Evolutionary conservation across 768 basidiomycete genomes (phyloP).

Genomic region (Calocera viscosa): DNA sequence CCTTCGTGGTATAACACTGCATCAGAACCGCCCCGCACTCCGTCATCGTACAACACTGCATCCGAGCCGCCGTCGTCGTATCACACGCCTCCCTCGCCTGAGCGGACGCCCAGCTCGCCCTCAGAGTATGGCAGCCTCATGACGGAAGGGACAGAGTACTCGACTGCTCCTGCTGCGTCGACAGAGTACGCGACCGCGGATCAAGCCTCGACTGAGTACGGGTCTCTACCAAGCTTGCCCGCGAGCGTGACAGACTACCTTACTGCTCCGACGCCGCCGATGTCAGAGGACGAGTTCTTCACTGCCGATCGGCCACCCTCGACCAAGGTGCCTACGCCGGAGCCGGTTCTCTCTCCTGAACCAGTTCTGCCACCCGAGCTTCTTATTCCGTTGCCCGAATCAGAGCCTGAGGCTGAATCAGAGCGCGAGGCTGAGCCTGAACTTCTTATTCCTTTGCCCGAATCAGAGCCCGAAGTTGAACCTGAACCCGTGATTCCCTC

Average conservation of each 20-base stretch:
- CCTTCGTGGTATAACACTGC: conserved; percentile 19
- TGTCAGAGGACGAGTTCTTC: conserved; percentile 3
- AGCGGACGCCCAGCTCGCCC: background rate
- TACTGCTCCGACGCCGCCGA: background rate
- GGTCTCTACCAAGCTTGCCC: conserved; percentile 28
- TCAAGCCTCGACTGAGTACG: conserved; percentile 36
- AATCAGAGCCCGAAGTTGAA: background rate
- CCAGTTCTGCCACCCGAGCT: background rate
- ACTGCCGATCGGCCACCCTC: background rate
- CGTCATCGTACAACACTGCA: conserved; percentile 19
- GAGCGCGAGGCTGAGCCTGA: background rate
- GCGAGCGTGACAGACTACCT: background rate
- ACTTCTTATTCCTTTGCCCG: background rate
- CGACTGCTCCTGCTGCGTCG: conserved; percentile 31
- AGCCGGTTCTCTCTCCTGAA: background rate
- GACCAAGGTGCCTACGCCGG: background rate
- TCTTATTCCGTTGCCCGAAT: background rate
- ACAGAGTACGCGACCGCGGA: conserved; percentile 35
- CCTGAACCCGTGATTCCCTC: background rate
- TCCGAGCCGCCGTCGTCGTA: conserved; percentile 17
- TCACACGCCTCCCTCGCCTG: background rate
- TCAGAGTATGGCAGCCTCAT: background rate
- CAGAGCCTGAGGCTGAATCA: background rate
- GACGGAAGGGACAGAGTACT: conserved; percentile 24
- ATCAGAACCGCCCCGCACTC: conserved; percentile 21